phyloP scores from a whole-genome alignment of 768 basidiomycete genomes.

The Pholiota molesta region DNA sequence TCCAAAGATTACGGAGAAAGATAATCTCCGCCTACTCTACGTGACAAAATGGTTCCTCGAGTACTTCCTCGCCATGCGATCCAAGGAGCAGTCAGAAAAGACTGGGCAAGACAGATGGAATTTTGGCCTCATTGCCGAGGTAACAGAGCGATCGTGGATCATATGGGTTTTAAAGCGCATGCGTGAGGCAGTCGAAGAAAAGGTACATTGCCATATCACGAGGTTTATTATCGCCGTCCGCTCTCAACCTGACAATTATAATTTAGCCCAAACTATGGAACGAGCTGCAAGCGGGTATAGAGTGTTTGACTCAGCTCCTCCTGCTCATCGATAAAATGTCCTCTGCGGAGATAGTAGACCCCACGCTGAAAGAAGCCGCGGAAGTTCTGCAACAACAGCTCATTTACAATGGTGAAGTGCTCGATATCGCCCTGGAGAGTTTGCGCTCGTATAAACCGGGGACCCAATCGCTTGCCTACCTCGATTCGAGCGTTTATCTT shows the following conservation, averaged over 20 bases:
- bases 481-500: constrained; percentile 85
- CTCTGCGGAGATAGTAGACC: constrained; percentile 47
- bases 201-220: constrained; percentile 51
- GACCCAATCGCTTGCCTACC: constrained; percentile 77
- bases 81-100: constrained; percentile 37
- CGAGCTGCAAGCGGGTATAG: constrained; percentile 91
- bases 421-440: constrained; percentile 84
- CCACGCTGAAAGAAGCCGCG: constrained; percentile 68
- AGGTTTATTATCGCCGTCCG: constrained; percentile 9
- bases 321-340: constrained; percentile 88
- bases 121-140: constrained; percentile 80
- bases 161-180: constrained; percentile 90
- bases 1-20: constrained; percentile 91
- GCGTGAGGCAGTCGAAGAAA: constrained; percentile 88
- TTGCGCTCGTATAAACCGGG: constrained; percentile 79
- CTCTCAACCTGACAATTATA: constrained; percentile 14
- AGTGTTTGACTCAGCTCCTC: constrained; percentile 91
- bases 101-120: constrained; percentile 46
- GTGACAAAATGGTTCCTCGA: constrained; percentile 92
- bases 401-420: constrained; percentile 93
- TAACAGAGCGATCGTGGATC: constrained; percentile 86
- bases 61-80: constrained; percentile 72
- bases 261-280: constrained; percentile 90
- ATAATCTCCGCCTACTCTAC: constrained; percentile 86
- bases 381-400: constrained; percentile 85